phyloP scores from a whole-genome alignment of 805 yeast species.

The Tetrapisispora iriomotensis region DNA sequence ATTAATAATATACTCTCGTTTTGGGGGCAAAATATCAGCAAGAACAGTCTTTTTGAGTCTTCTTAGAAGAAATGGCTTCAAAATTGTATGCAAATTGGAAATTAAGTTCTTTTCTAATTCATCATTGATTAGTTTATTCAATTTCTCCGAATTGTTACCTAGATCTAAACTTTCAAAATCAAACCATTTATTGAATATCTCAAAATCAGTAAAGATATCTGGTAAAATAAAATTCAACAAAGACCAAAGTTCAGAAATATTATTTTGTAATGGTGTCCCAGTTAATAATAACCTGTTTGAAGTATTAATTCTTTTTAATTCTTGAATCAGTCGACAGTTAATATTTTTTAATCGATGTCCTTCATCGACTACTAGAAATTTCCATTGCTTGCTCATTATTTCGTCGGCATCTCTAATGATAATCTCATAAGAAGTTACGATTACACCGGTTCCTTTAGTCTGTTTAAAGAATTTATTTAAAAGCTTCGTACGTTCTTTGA shows the following conservation, averaged over 20 bases:
- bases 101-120: constrained; percentile 54
- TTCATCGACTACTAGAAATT: constrained; percentile 83
- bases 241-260: constrained; percentile 85
- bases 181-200: constrained; percentile 88
- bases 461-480: constrained; percentile 35
- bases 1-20: constrained; percentile 79
- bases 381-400: constrained; percentile 55
- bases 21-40: constrained; percentile 61
- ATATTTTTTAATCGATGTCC: constrained; percentile 88
- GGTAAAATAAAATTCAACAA: constrained; percentile 84
- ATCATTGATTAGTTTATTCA: constrained; percentile 41
- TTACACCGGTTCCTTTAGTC: constrained; percentile 36
- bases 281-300: constrained; percentile 72
- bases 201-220: constrained; percentile 84
- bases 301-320: constrained; percentile 55
- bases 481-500: constrained; percentile 16
- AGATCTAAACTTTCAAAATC: constrained; percentile 57
- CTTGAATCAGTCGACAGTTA: constrained; percentile 63
- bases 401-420: constrained; percentile 56
- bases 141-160: constrained; percentile 20
- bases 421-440: constrained; percentile 77
- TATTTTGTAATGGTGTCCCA: constrained; percentile 95
- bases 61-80: constrained; percentile 79
- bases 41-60: constrained; percentile 70
- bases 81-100: constrained; percentile 71